phyloP scores from a whole-genome alignment of 345 rosid species.

The Ailanthus altissimus region DNA sequence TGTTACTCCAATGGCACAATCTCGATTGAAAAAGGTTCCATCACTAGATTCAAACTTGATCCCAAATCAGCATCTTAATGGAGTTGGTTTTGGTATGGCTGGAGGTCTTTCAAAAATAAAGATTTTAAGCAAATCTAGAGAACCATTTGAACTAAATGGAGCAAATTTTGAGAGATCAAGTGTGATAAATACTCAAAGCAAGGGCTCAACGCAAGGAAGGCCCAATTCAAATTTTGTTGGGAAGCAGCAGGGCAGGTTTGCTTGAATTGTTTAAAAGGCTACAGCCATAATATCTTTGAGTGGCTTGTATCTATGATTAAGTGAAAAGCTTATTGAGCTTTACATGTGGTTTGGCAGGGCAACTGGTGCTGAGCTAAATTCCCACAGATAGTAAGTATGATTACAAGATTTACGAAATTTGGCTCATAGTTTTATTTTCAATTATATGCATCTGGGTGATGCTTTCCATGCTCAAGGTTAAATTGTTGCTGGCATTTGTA shows the following conservation, averaged over 20 bases:
- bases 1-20: constrained; percentile 93
- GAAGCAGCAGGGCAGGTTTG: constrained; percentile 64
- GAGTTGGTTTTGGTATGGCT: constrained; percentile 38
- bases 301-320: neutral
- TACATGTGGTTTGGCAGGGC: constrained; percentile 38
- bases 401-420: neutral
- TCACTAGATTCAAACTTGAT: constrained; percentile 40
- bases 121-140: constrained; percentile 60
- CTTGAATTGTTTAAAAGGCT: neutral
- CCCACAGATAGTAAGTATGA: constrained; percentile 41
- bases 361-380: constrained; percentile 36
- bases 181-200: constrained; percentile 35
- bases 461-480: neutral
- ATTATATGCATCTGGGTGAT: neutral
- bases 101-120: constrained; percentile 48
- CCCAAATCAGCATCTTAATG: constrained; percentile 44
- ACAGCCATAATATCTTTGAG: neutral
- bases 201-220: constrained; percentile 37
- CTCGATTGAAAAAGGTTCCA: constrained; percentile 57
- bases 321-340: constrained; percentile 5
- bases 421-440: neutral
- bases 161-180: constrained; percentile 32
- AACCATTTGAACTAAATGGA: constrained; percentile 44
- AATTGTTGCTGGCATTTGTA: neutral
- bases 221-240: constrained; percentile 38